Base-by-base conservation (phyloP, 306 rosid genomes). In the Cucurbita moschata region DNA sequence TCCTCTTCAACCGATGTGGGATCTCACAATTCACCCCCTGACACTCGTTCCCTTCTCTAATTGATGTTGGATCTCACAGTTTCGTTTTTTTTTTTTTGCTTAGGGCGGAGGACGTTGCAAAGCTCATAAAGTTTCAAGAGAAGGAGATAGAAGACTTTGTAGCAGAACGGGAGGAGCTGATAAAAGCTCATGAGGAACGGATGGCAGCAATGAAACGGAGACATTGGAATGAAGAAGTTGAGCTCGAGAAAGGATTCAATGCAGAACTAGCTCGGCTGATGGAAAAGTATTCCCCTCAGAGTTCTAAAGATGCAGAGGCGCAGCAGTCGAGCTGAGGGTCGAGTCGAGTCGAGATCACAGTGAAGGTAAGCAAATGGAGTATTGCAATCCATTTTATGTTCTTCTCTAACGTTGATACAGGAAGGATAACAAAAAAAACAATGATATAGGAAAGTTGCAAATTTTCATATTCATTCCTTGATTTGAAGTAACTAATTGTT, bases 171-270 rank as follows among this genome's bases (percentile, higher is more conserved):
- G 90, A 89, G 44, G 55, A 61, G 10, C 79, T 92, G 10, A 65
- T 11, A 0, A 61, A 81, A 77, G 82, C 53, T 51, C 92, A 83
- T 23, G 84, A 76, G 10, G 92, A 83, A 10, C 64, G 84, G 38
- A 76, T 77, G 61, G 81, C 55, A 43, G 89, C 79, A 11, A 85
- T 85, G 89, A 85, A 21, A 77, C 43, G 5, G 46, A 80, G 84
- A 79, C 94, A 85, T 18, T 88, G 86, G 92, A 89, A 88, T 35
- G 92, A 85, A 56, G 90, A 85, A 80, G 80, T 85, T 1, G 76
- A 68, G 79, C 72, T 85, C 72, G 96, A 86, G 83, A 75, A 86
- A 21, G 82, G 83, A 62, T 85, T 82, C 10, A 77, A 84, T 55
- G 81, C 76, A 2, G 72, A 82, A 43, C 80, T 89, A 3, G 52